Conservation (phyloP, 2,329 filamentous ascomycete genomes). For the Trichoderma lentiforme region DNA sequence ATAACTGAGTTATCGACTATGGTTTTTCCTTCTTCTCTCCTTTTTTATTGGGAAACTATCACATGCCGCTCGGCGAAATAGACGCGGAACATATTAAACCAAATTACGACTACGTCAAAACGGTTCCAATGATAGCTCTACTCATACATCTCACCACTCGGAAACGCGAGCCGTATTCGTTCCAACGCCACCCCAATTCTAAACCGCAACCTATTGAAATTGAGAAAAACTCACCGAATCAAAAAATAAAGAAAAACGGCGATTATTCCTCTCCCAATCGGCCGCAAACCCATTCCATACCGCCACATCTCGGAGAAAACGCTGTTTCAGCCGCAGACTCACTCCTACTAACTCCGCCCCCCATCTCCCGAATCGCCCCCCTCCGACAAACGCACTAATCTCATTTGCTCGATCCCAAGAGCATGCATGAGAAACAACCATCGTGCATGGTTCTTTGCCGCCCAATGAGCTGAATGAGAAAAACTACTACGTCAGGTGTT, state of each 20-base stretch:
- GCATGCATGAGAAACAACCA: background rate
- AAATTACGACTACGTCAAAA: background rate
- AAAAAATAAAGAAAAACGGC: background rate
- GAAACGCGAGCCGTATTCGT: background rate
- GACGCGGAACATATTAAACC: background rate
- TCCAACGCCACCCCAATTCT: background rate
- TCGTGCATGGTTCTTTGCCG: background rate
- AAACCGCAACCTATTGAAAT: background rate
- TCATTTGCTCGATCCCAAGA: background rate
- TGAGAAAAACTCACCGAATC: background rate
- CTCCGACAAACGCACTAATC: background rate
- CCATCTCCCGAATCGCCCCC: background rate
- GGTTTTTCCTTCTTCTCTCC: background rate
- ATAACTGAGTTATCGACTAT: background rate
- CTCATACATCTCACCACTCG: background rate
- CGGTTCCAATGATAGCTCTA: background rate
- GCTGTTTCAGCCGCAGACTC: background rate
- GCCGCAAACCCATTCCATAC: background rate
- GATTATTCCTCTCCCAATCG: background rate
- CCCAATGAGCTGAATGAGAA: background rate
- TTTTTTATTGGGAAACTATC: background rate
- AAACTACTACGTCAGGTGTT: background rate
- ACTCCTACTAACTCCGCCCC: background rate
- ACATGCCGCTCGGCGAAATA: background rate
- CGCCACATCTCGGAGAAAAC: background rate